A percentile compares a stretch with the other conserved stretches of the same genome.
These are phyloP conservation scores for Raphanus sativus DNA, from an alignment of 345 rosid species.

Conservation along the genomic window DNA sequence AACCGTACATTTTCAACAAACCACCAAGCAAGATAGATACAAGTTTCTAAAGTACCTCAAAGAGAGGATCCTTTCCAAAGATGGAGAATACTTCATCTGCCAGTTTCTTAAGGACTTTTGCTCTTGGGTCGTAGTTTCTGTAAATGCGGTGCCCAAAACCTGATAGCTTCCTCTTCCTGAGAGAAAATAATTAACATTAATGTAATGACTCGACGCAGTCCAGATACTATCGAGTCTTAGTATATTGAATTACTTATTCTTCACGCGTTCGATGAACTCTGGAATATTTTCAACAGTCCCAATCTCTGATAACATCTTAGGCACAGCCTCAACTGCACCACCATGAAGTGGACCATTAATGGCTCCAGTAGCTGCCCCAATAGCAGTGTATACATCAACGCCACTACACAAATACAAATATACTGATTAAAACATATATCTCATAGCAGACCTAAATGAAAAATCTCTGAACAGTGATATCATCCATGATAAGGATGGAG, in stretches of 20 bases:
- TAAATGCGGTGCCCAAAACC: constrained; percentile 97
- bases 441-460: background rate
- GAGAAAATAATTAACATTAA: background rate
- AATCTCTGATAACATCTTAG: constrained; percentile 84
- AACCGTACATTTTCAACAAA: background rate
- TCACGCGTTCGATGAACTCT: constrained; percentile 76
- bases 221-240: background rate
- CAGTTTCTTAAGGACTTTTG: constrained; percentile 73
- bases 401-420: constrained; percentile 50
- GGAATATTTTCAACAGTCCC: constrained; percentile 89
- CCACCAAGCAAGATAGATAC: background rate
- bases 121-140: constrained; percentile 92
- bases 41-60: constrained; percentile 56
- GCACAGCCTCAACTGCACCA: constrained; percentile 92
- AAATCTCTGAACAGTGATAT: background rate
- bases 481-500: background rate
- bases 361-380: constrained; percentile 91
- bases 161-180: constrained; percentile 83
- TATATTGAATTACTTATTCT: constrained; percentile 55
- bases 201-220: background rate
- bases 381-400: constrained; percentile 84
- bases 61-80: constrained; percentile 90
- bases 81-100: constrained; percentile 93
- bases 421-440: background rate
- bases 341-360: constrained; percentile 96